Base-by-base conservation (phyloP, 768 basidiomycete species). In the Rhodotorula diobovata region DNA sequence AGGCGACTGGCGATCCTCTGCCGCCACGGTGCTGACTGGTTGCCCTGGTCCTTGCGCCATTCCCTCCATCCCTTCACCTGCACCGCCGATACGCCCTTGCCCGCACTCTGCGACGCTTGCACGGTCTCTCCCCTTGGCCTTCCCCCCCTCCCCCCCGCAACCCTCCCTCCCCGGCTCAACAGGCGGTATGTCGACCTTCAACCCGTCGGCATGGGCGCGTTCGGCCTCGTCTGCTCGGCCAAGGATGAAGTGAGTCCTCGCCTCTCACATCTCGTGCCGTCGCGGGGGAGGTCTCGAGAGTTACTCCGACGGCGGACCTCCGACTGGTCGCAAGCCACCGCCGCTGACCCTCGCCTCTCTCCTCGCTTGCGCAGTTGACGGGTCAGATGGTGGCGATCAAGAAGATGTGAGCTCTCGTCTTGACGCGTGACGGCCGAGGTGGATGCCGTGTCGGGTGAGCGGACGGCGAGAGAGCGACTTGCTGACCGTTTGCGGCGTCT, bases 161-260 rank as follows among this genome's bases (percentile, higher is more conserved):
- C n/a, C 30, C 59, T 21, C 23, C 30, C 10, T 41, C 61, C 30
- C 25, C 32, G 25, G 10, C 30, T 18, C 30, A n/a, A 6, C 46
- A 97, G 93, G 67, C 87, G 96, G 78, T 99, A 99, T 90, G 90
- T 96, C 80, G 96, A 99, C 83, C 88, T 99, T 20, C 95, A 98
- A 79, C 95, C 95, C 39, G 95, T 98, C 56, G 96, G 95, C 81
- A 98, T 98, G 95, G 95, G 95, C 74, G 96, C 96, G 50, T 98
- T 99, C 79, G 96, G 96, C 69, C 90, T 99, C 67, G 96, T 99
- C 62, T 99, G 71, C 66, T 77, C 74, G 3, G 76, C 78, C 4
- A 70, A 76, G 64, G 78, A 78, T 37, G 68, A 65, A 50, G 64
- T 63, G 61, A 14, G 73, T 43, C 51, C 34, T 34, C 23, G 8